These are phyloP conservation scores for Eutrema japonicum DNA, from an alignment of 345 rosid species.

Conservation along the genomic window DNA sequence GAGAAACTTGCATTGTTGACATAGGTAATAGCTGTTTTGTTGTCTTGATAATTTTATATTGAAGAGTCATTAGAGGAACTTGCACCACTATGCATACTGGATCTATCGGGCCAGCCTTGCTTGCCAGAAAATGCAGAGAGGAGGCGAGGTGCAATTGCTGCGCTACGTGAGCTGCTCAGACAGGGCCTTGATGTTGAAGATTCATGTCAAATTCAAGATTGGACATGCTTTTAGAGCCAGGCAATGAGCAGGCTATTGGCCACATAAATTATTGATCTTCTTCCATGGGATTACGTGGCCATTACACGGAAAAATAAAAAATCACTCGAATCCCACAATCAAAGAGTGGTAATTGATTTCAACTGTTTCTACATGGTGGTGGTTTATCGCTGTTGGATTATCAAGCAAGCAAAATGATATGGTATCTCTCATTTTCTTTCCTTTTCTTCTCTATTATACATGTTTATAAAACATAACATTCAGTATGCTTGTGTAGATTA, in stretches of 20 bases:
- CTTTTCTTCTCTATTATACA: not conserved
- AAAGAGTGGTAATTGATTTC: slow-evolving; percentile 83
- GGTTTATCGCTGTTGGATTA: slow-evolving; percentile 82
- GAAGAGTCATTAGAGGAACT: slow-evolving; percentile 98
- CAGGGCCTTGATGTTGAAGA: slow-evolving; percentile 94
- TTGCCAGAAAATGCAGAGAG: slow-evolving; percentile 84
- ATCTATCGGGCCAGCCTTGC: slow-evolving; percentile 76
- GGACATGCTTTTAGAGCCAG: slow-evolving; percentile 82
- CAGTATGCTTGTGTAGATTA: slow-evolving; percentile 59
- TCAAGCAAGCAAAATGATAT: too few relatives aligned
- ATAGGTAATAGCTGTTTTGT: slow-evolving; percentile 55
- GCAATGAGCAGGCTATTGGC: slow-evolving; percentile 75
- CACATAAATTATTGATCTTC: too few relatives aligned
- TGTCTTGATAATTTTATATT: slow-evolving; percentile 54
- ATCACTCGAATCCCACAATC: slow-evolving; percentile 93
- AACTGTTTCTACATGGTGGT: slow-evolving; percentile 72
- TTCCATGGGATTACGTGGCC: slow-evolving; percentile 43
- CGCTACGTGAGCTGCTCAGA: slow-evolving; percentile 81
- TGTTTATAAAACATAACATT: slow-evolving; percentile 32
- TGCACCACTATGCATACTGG: slow-evolving; percentile 98
- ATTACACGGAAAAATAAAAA: slow-evolving; percentile 77
- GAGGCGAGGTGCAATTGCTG: slow-evolving; percentile 89
- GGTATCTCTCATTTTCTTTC: slow-evolving; percentile 7
- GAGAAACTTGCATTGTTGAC: slow-evolving; percentile 72
- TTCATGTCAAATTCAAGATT: slow-evolving; percentile 82